Conservation (phyloP, 495 filamentous ascomycete species). For the Endocarpon pusillum region DNA sequence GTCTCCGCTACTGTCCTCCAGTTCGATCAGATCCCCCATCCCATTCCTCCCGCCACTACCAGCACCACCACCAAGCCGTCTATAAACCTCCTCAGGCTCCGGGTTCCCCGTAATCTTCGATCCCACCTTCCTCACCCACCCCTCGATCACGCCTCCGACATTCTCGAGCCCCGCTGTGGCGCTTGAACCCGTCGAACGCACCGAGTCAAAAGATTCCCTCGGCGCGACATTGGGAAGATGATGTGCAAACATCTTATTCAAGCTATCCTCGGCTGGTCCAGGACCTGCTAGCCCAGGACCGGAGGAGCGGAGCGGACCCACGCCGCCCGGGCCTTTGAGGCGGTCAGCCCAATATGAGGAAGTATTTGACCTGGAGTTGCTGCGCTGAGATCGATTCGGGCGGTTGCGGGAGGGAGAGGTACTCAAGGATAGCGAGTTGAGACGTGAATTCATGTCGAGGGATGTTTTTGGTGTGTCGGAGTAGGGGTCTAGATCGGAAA, state of each 20-base stretch:
- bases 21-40: constrained; percentile 66
- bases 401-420: constrained; percentile 7
- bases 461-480: constrained; percentile 22
- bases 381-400: constrained; percentile 7
- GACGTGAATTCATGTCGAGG: constrained; percentile 7
- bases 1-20: constrained; percentile 59
- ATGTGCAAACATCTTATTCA: constrained; percentile 63
- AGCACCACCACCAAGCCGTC: too few relatives aligned
- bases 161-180: constrained; percentile 53
- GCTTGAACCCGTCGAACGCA: constrained; percentile 23
- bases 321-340: constrained; percentile 64
- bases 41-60: constrained; percentile 27
- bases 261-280: constrained; percentile 60
- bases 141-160: constrained; percentile 69
- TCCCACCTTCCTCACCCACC: constrained; percentile 72
- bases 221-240: constrained; percentile 57
- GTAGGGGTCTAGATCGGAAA: constrained; percentile 32
- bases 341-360: constrained; percentile 12
- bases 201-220: constrained; percentile 25
- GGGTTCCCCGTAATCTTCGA: too few relatives aligned
- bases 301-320: constrained; percentile 56
- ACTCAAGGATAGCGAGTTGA: constrained; percentile 2
- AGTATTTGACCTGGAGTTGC: constrained; percentile 15
- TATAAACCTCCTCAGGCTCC: too few relatives aligned
- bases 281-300: constrained; percentile 40